Evolutionary conservation across 2,329 filamentous ascomycete species (phyloP).

Genomic region (Neonectria coccinea): DNA sequence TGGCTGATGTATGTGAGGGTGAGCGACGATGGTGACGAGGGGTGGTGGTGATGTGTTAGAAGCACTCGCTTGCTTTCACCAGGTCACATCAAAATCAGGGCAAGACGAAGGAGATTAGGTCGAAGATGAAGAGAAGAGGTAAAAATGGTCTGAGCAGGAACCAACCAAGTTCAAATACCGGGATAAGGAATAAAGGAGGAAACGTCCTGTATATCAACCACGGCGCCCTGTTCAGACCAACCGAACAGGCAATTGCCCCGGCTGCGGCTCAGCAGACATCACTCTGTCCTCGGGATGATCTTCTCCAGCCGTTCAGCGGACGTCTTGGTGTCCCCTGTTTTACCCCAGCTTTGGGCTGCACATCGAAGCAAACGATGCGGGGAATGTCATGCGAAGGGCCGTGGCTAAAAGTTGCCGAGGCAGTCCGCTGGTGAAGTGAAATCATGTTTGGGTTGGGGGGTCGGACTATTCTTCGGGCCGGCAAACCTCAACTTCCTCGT

Average conservation of each 20-base stretch:
- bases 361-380: conserved; percentile 31
- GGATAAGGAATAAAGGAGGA: neutral
- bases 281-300: conserved; percentile 19
- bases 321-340: neutral
- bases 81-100: neutral
- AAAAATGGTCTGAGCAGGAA: neutral
- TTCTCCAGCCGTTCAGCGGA: conserved; percentile 1
- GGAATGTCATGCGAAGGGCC: conserved; percentile 20
- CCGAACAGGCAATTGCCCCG: conserved; percentile 24
- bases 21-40: conserved; percentile 3
- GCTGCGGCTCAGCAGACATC: conserved; percentile 27
- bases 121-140: neutral
- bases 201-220: conserved; percentile 2
- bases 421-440: conserved; percentile 11
- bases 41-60: conserved; percentile 6
- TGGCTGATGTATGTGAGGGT: conserved; percentile 28
- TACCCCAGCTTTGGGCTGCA: conserved; percentile 19
- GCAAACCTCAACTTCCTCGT: neutral
- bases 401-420: conserved; percentile 37
- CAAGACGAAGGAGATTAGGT: neutral
- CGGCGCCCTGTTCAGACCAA: neutral
- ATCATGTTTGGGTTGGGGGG: conserved; percentile 13
- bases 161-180: neutral
- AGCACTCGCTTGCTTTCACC: conserved; percentile 32
- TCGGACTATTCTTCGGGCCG: conserved; percentile 22